phyloP scores from a whole-genome alignment of 2,329 filamentous ascomycete genomes.

The Aschersonia sp. region DNA sequence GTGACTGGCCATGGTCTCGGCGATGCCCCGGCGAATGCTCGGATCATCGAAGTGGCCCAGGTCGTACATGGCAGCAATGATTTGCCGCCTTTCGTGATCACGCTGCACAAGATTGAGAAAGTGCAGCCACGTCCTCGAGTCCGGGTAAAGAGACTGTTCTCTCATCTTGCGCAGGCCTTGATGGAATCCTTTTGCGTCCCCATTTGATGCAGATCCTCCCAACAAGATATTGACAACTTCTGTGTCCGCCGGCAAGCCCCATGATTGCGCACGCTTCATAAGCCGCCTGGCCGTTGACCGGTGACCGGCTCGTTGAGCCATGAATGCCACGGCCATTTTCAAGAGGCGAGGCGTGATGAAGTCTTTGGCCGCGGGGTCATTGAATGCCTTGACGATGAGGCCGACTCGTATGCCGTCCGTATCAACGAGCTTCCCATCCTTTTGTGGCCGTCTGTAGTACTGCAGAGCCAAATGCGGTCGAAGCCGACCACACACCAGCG shows the following conservation, averaged over 20 bases:
- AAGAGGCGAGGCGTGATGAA: constrained; percentile 24
- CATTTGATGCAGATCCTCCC: constrained; percentile 21
- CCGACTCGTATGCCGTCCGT: constrained; percentile 23
- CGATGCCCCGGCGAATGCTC: constrained; percentile 20
- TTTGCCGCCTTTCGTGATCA: constrained; percentile 35
- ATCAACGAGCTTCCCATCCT: constrained; percentile 14
- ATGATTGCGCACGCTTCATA: constrained; percentile 19
- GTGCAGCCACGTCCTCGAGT: constrained; percentile 31
- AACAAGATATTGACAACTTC: constrained; percentile 34
- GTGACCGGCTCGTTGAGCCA: constrained; percentile 20
- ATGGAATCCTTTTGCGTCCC: constrained; percentile 26
- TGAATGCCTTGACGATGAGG: constrained; percentile 24
- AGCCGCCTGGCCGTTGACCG: constrained; percentile 19
- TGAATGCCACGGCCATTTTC: constrained; percentile 28
- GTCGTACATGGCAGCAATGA: constrained; percentile 30
- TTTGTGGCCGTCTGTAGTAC: constrained; percentile 18
- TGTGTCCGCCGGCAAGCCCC: constrained; percentile 27
- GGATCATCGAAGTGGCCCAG: constrained; percentile 25
- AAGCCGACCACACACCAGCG: constrained; percentile 23
- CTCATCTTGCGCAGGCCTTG: constrained; percentile 25
- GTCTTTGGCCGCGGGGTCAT: constrained; percentile 16
- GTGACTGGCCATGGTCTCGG: constrained; percentile 25
- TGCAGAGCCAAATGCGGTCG: constrained; percentile 15
- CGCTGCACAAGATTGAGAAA: constrained; percentile 40
- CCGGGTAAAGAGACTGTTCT: constrained; percentile 21